phyloP scores from a whole-genome alignment of 2,329 filamentous ascomycete genomes.

The Verruconis gallopava region DNA sequence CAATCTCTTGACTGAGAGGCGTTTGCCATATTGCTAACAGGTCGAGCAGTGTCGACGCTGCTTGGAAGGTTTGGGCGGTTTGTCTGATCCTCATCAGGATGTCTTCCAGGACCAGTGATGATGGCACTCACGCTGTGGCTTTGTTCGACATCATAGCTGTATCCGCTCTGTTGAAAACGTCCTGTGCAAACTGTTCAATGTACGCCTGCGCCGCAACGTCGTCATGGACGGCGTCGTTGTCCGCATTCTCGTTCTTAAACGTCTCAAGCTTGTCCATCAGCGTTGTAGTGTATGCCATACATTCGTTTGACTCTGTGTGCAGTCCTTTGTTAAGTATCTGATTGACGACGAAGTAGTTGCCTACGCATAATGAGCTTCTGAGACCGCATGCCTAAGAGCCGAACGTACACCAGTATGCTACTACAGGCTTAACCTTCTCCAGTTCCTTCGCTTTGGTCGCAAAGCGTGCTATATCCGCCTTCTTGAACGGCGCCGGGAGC shows the following conservation, averaged over 20 bases:
- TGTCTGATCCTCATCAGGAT: conserved; percentile 41
- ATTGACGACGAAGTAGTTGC: conserved; percentile 85
- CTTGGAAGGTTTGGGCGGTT: conserved; percentile 88
- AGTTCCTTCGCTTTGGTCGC: conserved; percentile 74
- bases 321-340: conserved; percentile 73
- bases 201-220: conserved; percentile 81
- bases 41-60: conserved; percentile 84
- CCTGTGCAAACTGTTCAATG: conserved; percentile 83
- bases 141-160: conserved; percentile 70
- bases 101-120: conserved; percentile 3
- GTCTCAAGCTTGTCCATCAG: conserved; percentile 88
- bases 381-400: background rate
- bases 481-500: conserved; percentile 60
- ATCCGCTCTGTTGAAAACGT: conserved; percentile 77
- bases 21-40: conserved; percentile 65
- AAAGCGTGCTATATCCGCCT: conserved; percentile 73
- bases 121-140: conserved; percentile 53
- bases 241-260: conserved; percentile 59
- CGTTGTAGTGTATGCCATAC: conserved; percentile 63
- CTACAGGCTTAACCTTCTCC: conserved; percentile 67
- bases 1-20: conserved; percentile 54
- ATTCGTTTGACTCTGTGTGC: conserved; percentile 66
- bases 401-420: conserved; percentile 87
- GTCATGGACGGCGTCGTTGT: conserved; percentile 74
- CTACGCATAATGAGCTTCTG: conserved; percentile 32